Base-by-base conservation (phyloP, 2,329 filamentous ascomycete genomes). In the Alternaria angustiovoidea region DNA sequence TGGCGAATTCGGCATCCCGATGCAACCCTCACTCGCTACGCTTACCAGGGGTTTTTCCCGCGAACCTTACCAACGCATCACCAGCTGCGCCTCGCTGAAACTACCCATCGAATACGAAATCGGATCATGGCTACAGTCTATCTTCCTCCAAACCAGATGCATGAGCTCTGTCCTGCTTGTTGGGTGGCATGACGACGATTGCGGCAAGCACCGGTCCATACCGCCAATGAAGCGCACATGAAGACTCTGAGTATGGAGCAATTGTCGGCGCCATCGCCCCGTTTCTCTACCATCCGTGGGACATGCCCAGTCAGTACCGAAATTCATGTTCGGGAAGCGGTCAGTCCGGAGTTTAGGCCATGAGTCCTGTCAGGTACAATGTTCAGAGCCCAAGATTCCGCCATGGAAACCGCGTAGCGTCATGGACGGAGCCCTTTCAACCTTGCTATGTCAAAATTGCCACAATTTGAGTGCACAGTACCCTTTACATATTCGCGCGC, bases 11-110 rank as follows among this genome's bases (percentile, higher is more conserved):
- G 51, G 65, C 62, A 56, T 56, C 63, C 53, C 39, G 61, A 67
- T 63, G 67, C 57, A 61, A 61, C 46, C 59, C 53, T 44, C 58
- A 56, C 64, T 64, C 55, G 66, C 64, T 67, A 62, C 59, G 44
- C 59, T 53, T 46, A 53, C 58, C 48, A 38, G 59, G 46, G 56
- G 55, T 49, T 34, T 51, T 42, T 60, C 51, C n/a, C 58, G 43
- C 52, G 53, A 51, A 61, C 48, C 51, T 43, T 56, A 59, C 59
- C 53, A 39, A 62, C 48, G 54, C 22, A 57, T 34, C 51, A 46
- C 51, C 41, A 41, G 47, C 59, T 59, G 64, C 60, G 64, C 64
- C 61, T 64, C 59, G 59, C 61, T 54, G 42, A 54, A 36, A 51
- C 54, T 44, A 46, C 53, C 51, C 42, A 47, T 47, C 46, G 59